A percentile compares a stretch with the other conserved stretches of the same genome.
phyloP scores from a whole-genome alignment of 768 basidiomycete genomes.

The Neoboletus brunneissimus region DNA sequence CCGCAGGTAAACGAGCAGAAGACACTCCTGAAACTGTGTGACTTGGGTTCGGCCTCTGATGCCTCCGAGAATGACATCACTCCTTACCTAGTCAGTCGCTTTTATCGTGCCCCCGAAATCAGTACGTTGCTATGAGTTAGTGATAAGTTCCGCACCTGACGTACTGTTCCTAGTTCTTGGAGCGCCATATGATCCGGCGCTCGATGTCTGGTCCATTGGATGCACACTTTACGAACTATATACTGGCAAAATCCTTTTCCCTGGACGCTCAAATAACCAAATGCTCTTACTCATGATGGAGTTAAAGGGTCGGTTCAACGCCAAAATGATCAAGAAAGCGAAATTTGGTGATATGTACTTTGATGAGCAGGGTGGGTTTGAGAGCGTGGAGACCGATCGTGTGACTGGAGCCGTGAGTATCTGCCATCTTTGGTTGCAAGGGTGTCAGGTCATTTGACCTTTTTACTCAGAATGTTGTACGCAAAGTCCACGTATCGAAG shows the following conservation, averaged over 20 bases:
- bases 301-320: constrained; percentile 89
- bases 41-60: constrained; percentile 96
- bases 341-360: constrained; percentile 92
- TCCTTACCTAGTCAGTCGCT: constrained; percentile 94
- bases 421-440: constrained; percentile 3
- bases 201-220: constrained; percentile 96
- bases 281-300: constrained; percentile 99
- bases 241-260: constrained; percentile 96
- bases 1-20: constrained; percentile 90
- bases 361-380: constrained; percentile 87
- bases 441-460: constrained; percentile 20
- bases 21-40: constrained; percentile 90
- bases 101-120: constrained; percentile 98
- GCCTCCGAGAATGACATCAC: constrained; percentile 95
- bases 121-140: constrained; percentile 53
- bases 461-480: constrained; percentile 65
- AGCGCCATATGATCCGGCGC: constrained; percentile 87
- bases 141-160: constrained; percentile 15
- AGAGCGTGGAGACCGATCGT: constrained; percentile 78
- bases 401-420: constrained; percentile 76
- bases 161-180: constrained; percentile 69
- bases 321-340: constrained; percentile 91
- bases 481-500: constrained; percentile 81
- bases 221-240: constrained; percentile 96
- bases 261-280: constrained; percentile 95